These are phyloP conservation scores for Noccaea bulbosa DNA, from an alignment of 345 rosid species.

Conservation along the genomic window DNA sequence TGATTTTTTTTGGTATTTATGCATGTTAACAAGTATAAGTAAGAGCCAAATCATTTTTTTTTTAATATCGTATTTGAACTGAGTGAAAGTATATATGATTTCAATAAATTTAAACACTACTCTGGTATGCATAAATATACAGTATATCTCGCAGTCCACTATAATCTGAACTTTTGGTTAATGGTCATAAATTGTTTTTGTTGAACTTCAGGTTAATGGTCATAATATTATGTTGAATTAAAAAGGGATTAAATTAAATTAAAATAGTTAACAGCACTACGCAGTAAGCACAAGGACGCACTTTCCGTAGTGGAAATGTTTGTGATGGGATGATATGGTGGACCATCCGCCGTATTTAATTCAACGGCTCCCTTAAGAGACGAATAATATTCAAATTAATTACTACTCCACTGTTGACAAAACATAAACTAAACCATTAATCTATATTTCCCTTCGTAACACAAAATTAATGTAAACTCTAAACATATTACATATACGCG, in stretches of 20 bases:
- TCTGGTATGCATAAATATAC: slow-evolving; percentile 2
- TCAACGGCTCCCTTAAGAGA: slow-evolving; percentile 37
- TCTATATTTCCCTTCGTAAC: not conserved
- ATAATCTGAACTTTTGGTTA: slow-evolving; percentile 19
- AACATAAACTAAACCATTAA: slow-evolving; percentile 10
- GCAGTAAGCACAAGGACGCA: slow-evolving; percentile 35
- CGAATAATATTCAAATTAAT: slow-evolving; percentile 32
- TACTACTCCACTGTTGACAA: slow-evolving; percentile 15
- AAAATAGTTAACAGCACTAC: slow-evolving; percentile 24
- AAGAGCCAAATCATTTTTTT: too few species aligned
- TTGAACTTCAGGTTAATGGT: slow-evolving; percentile 33
- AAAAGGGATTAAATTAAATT: slow-evolving; percentile 12
- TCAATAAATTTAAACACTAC: not conserved
- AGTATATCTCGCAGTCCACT: slow-evolving; percentile 14
- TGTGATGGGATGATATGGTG: slow-evolving; percentile 35
- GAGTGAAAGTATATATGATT: not conserved
- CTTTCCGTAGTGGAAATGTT: slow-evolving; percentile 41
- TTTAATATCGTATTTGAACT: too few species aligned
- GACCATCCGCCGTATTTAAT: slow-evolving; percentile 34
- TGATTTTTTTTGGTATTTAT: too few species aligned
- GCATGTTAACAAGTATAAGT: too few species aligned
- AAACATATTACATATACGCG: slow-evolving; percentile 10
- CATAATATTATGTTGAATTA: not conserved
- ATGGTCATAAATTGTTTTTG: slow-evolving; percentile 25
- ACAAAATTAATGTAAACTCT: not conserved